A percentile compares a stretch with the other conserved stretches of the same genome.
phyloP scores from a whole-genome alignment of 176 grass and related monocot species.

The Triticum timopheevii region DNA sequence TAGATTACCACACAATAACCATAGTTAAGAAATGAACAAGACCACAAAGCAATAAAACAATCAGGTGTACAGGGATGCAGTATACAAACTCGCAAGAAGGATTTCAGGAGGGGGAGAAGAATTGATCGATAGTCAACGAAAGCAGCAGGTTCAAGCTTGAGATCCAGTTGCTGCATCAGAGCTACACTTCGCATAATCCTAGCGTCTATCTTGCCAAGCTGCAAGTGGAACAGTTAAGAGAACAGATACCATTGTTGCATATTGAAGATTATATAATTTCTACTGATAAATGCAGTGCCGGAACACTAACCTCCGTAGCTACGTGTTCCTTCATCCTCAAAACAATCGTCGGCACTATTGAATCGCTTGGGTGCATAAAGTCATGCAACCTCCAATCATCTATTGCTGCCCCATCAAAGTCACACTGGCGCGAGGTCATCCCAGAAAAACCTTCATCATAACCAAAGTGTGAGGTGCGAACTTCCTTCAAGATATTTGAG shows the following conservation, averaged over 20 bases:
- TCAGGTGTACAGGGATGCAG: not conserved
- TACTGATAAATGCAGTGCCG: not conserved
- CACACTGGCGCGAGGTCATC: constrained; percentile 45
- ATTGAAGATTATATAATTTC: constrained; percentile 1
- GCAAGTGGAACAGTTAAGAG: constrained; percentile 28
- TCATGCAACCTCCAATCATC: constrained; percentile 72
- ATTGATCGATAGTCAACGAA: constrained; percentile 71
- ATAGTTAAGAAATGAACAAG: constrained; percentile 38
- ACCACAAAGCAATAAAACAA: constrained; percentile 15
- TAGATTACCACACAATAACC: constrained; percentile 38
- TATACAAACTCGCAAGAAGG: constrained; percentile 66
- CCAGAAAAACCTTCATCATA: constrained; percentile 62
- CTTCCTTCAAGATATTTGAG: constrained; percentile 70
- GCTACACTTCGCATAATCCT: constrained; percentile 69
- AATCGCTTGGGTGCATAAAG: constrained; percentile 61
- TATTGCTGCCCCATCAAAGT: constrained; percentile 53
- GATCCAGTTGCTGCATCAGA: constrained; percentile 58
- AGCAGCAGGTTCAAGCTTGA: constrained; percentile 64
- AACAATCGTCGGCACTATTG: constrained; percentile 45
- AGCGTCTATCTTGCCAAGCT: constrained; percentile 86
- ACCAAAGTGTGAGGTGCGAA: constrained; percentile 50
- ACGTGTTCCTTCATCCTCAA: constrained; percentile 60
- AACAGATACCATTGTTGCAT: constrained; percentile 15
- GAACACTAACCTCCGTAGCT: constrained; percentile 52
- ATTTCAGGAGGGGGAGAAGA: constrained; percentile 71